Base-by-base conservation (phyloP, 495 filamentous ascomycete species). In the Staphylotrichum longicolle region DNA sequence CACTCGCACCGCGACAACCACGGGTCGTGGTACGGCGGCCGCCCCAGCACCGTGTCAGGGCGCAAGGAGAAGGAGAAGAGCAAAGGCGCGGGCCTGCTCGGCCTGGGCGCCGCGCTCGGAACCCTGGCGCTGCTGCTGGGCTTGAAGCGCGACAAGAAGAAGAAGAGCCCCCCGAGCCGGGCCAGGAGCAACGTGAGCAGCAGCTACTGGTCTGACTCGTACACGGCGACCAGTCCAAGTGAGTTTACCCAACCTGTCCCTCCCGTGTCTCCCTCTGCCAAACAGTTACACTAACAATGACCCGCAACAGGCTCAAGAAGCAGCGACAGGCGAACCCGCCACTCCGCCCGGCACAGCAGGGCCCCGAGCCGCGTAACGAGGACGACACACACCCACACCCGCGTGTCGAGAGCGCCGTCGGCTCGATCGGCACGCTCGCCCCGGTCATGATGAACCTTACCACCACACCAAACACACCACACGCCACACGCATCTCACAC, bases 101-200 rank as follows among this genome's bases (percentile, higher is more conserved):
- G 81, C 44, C 68, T 83, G 50, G 86, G 82, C 5, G 88, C 86
- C 10, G 78, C 86, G 3, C 74, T 91, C 42, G 83, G 84, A 51
- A 86, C 83, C 30, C 70, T 91, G 63, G 87, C 87, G 55, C 74
- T 92, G 33, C 78, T 90, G 44, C 78, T 96, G 52, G 92, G 91
- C n/a, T 66, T 96, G 72, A 89, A 83, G 78, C 83, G 87, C 65
- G 82, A 88, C 54, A 77, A 82, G 52, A 82, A 77, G 56, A 70
- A 70, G 75, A 83, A 73, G 74, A 51, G 62, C 58, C 39, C 64
- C 66, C 33, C 12, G 42, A 15, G 72, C 68, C 70, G 79, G 68
- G 76, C 77, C 75, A 75, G 76, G 61, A 77, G 74, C 59, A 80
- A 75, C 71, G 80, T 74, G 62, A 76, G 77, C 56, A 77, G 75